These are phyloP conservation scores for Stemphylium lycopersici DNA, from an alignment of 2,329 filamentous ascomycete species.

Conservation along the genomic window DNA sequence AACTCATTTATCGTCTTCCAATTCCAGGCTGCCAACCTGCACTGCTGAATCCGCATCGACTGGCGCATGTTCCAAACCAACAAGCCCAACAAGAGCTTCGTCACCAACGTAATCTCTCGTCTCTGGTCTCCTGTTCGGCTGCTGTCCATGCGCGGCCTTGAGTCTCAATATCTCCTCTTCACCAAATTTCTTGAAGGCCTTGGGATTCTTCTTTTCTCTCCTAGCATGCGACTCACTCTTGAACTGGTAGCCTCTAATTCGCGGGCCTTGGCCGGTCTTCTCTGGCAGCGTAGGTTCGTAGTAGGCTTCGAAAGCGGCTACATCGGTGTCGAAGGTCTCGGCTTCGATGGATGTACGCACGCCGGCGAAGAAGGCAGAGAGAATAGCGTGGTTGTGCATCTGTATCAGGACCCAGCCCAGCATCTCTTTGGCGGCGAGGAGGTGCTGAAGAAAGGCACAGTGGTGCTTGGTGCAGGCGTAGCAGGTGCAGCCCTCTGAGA, in stretches of 20 bases:
- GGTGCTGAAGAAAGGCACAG: constrained; percentile 83
- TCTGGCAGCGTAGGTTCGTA: constrained; percentile 77
- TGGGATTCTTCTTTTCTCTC: constrained; percentile 41
- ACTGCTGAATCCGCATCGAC: constrained; percentile 17
- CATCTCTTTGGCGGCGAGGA: constrained; percentile 93
- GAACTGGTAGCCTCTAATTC: constrained; percentile 46
- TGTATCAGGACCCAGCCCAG: constrained; percentile 92
- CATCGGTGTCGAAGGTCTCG: constrained; percentile 62
- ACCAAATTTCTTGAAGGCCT: constrained; percentile 37
- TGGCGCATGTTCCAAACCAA: constrained; percentile 25
- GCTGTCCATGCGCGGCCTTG: constrained; percentile 39
- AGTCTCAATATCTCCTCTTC: constrained; percentile 34
- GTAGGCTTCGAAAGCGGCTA: constrained; percentile 64
- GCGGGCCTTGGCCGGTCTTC: constrained; percentile 76
- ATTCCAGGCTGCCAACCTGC: constrained; percentile 23
- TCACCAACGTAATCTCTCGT: constrained; percentile 41
- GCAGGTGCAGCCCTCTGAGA: constrained; percentile 71
- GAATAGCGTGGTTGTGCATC: constrained; percentile 81
- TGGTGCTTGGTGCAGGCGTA: constrained; percentile 86
- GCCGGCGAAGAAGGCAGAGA: constrained; percentile 74
- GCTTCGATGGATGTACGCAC: constrained; percentile 69
- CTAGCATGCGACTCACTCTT: constrained; percentile 38
- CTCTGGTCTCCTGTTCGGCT: constrained; percentile 33
- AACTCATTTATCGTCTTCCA: constrained; percentile 27
- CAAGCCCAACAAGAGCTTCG: constrained; percentile 39